Conservation (phyloP, 139 green algal species). For the Coelastrella sp. region DNA sequence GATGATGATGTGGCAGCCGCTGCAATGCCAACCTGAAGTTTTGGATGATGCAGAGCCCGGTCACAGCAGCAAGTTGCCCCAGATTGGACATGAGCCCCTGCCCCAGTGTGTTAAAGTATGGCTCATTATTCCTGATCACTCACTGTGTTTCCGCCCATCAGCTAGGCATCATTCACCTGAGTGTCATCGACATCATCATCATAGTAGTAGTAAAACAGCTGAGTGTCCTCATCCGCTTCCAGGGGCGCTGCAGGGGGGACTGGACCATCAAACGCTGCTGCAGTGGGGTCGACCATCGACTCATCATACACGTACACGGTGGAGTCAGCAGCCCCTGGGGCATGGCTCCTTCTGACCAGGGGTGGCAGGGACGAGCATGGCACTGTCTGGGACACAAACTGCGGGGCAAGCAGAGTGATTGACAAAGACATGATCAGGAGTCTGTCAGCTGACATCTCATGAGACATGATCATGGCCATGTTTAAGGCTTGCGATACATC, state of each 20-base stretch:
- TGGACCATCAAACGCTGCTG: conserved; percentile 5
- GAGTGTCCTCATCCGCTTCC: conserved; percentile 13
- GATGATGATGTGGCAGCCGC: too few relatives aligned
- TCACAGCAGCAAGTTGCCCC: too few relatives aligned
- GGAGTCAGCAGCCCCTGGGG: neutral
- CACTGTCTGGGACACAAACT: conserved; percentile 12
- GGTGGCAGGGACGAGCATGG: conserved; percentile 6
- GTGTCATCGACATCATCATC: conserved; percentile 36
- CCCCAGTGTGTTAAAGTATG: too few relatives aligned
- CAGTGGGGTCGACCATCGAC: neutral
- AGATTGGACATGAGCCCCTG: too few relatives aligned
- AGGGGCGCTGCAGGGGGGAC: neutral
- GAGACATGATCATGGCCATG: too few relatives aligned
- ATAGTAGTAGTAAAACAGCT: conserved; percentile 46
- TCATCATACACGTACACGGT: conserved; percentile 24
- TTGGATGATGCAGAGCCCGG: too few relatives aligned
- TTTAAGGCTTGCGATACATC: too few relatives aligned
- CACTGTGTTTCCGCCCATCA: too few relatives aligned
- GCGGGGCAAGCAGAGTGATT: neutral
- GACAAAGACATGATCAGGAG: neutral
- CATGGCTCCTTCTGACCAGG: neutral
- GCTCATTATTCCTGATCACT: too few relatives aligned
- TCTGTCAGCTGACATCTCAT: neutral
- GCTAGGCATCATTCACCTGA: neutral
- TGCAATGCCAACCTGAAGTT: too few relatives aligned